phyloP scores from a whole-genome alignment of 768 basidiomycete genomes.

The Leccinum subtestaceum region DNA sequence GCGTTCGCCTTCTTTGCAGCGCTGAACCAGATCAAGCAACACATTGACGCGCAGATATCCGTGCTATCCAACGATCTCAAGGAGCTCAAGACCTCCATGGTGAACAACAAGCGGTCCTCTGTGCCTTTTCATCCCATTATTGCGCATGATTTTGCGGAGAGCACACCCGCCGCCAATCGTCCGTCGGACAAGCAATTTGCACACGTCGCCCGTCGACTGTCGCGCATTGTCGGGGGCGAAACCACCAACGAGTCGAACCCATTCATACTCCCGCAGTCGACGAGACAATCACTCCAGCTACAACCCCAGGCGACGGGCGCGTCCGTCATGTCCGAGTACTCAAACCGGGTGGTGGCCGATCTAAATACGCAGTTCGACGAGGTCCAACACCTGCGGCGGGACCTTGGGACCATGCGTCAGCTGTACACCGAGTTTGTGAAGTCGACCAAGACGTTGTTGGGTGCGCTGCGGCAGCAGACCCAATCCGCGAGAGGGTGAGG shows the following conservation, averaged over 20 bases:
- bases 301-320: conserved; percentile 73
- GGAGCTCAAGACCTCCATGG: too few species aligned
- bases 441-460: conserved; percentile 83
- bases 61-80: too few species aligned
- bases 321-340: conserved; percentile 71
- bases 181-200: conserved; percentile 77
- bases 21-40: too few species aligned
- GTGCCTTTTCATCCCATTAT: conserved; percentile 45
- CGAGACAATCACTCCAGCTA: conserved; percentile 56
- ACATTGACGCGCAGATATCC: too few species aligned
- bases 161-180: conserved; percentile 58
- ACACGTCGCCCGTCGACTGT: conserved; percentile 68
- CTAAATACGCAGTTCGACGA: conserved; percentile 93
- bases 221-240: conserved; percentile 56
- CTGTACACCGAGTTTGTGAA: conserved; percentile 92
- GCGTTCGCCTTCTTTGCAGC: background rate
- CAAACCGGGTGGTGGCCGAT: conserved; percentile 70
- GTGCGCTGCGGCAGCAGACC: conserved; percentile 77
- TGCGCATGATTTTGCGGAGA: conserved; percentile 57
- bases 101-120: conserved; percentile 40
- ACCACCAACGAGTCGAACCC: conserved; percentile 32
- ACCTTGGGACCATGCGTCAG: conserved; percentile 91
- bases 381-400: conserved; percentile 89
- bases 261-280: conserved; percentile 57
- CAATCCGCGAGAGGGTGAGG: conserved; percentile 86